Base-by-base conservation (phyloP, 345 rosid genomes). In the Rhodamnia rubescens region DNA sequence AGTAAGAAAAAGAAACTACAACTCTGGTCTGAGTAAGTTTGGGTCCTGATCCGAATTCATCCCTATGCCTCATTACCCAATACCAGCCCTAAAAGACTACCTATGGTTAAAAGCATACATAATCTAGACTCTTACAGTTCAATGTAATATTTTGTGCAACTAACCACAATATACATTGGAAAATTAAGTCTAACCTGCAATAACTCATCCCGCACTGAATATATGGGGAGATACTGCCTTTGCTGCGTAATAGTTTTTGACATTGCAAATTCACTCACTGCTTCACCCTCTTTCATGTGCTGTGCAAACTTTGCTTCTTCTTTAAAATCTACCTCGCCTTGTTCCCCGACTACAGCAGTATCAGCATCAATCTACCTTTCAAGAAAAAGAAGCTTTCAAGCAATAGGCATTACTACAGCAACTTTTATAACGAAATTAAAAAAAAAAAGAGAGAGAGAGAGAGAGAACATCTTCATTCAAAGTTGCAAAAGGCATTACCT, bases 281-380 rank as follows among this genome's bases (percentile, higher is more conserved):
- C 99, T 89, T 95, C 96, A 64, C 90, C 94, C 87, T 93, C 93
- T 90, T 96, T 96, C 95, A 97, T 84, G 88, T 95, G 99, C 86
- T 93, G 95, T 49, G 95, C 91, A 91, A 97, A 97, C 87, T 96
- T 97, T 49, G 98, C 96, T 36, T 96, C 98, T 81, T 92, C 96
- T 91, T 93, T 97, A 58, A 95, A 95, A 91, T 97, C 97, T 54
- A 97, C 88, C 90, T 97, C 96, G 84, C 99, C 98, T 11, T 97
- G 90, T 86, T 97, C 95, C 9, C 98, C 98, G 40, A 97, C 98
- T 40, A 86, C 89, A 85, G 99, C 96, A 86, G 97, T 95, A 85
- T 95, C 99, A 8, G 98, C 98, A 90, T 97, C 99, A 92, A 95
- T 90, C 99, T 97, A 86, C 55, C 84, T 92, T 75, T 85, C 84